These are phyloP conservation scores for Carpinus fangiana DNA, from an alignment of 306 rosid species.

Conservation along the genomic window DNA sequence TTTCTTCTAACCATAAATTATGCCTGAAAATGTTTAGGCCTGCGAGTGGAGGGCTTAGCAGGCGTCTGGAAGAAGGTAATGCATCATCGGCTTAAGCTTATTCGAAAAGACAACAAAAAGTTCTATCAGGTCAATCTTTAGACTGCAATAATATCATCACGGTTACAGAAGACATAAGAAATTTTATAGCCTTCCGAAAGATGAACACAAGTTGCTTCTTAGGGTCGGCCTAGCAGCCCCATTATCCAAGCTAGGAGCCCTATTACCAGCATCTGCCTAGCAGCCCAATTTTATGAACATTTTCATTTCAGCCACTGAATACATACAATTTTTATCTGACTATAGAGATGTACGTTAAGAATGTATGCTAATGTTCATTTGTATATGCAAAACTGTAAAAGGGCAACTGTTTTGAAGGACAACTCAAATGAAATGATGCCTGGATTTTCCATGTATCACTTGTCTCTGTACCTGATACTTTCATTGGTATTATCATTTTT, in stretches of 20 bases:
- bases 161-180: background rate
- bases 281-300: background rate
- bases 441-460: background rate
- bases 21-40: slow-evolving; percentile 44
- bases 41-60: slow-evolving; percentile 59
- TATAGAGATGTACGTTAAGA: background rate
- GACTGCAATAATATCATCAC: background rate
- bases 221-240: too few species aligned
- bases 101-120: background rate
- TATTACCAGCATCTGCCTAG: background rate
- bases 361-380: background rate
- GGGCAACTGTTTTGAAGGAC: background rate
- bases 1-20: slow-evolving; percentile 12
- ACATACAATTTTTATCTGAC: background rate
- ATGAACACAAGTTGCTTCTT: background rate
- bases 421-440: background rate
- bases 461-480: background rate
- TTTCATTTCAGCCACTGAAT: background rate
- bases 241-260: background rate
- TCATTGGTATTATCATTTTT: too few species aligned
- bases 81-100: slow-evolving; percentile 34
- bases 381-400: too few species aligned
- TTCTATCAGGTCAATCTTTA: background rate
- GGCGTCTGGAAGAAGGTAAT: slow-evolving; percentile 41
- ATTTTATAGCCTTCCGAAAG: background rate